Percentiles rank a stretch among this genome's conserved stretches.
These are phyloP conservation scores for Umbelopsis sp. DNA, from an alignment of 192 early-diverging fungal species.

Conservation along the genomic window DNA sequence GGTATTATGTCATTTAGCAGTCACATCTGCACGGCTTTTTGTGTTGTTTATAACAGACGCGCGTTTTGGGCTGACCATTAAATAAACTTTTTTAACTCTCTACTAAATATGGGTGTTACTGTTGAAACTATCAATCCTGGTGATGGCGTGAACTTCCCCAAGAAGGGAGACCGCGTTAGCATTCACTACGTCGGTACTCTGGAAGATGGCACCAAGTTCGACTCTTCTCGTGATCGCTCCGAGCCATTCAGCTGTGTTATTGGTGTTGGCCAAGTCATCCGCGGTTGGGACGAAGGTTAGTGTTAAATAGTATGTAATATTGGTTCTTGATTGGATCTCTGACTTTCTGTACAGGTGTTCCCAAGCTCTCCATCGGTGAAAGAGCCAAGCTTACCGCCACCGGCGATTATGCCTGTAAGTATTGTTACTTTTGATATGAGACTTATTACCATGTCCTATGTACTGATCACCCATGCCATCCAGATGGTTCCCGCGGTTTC, in stretches of 20 bases:
- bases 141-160: conserved; percentile 58
- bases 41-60: not conserved
- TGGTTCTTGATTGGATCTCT: not conserved
- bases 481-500: conserved; percentile 36
- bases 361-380: conserved; percentile 92
- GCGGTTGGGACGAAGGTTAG: conserved; percentile 64
- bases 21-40: not conserved
- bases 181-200: conserved; percentile 72
- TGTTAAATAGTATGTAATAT: not conserved
- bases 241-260: conserved; percentile 87
- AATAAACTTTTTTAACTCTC: conserved; percentile 14
- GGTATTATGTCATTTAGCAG: conserved; percentile 6
- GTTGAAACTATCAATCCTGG: conserved; percentile 44
- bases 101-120: conserved; percentile 36
- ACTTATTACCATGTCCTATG: not conserved
- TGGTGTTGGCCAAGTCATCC: conserved; percentile 93
- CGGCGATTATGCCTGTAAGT: conserved; percentile 64
- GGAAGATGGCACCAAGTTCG: conserved; percentile 79
- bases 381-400: conserved; percentile 82
- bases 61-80: not conserved
- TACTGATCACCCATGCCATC: not conserved
- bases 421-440: not conserved
- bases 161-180: conserved; percentile 66
- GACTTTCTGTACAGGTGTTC: conserved; percentile 77
- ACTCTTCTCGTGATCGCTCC: conserved; percentile 83